Conservation (phyloP, 83 land plant genomes). For the Picea abies region DNA sequence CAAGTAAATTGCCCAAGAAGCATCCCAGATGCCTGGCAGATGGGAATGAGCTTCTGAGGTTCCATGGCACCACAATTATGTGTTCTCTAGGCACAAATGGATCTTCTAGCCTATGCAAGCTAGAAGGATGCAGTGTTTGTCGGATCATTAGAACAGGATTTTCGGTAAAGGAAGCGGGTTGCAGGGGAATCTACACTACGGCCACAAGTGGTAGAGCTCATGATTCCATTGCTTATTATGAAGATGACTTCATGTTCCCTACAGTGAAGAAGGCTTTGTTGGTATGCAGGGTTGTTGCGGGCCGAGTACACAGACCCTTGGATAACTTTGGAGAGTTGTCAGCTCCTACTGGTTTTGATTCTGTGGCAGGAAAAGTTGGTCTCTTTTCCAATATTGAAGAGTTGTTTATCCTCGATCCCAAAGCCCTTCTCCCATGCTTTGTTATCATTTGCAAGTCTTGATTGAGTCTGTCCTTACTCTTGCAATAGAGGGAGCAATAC, state of each 20-base stretch:
- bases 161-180: conserved; percentile 44
- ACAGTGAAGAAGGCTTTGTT: conserved; percentile 72
- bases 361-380: conserved; percentile 74
- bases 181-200: conserved; percentile 82
- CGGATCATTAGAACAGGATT: conserved; percentile 80
- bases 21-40: conserved; percentile 93
- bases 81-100: conserved; percentile 77
- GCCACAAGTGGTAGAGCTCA: conserved; percentile 92
- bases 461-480: conserved; percentile 15
- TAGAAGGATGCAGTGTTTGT: conserved; percentile 74
- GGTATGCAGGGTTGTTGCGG: conserved; percentile 90
- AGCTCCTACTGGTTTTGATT: conserved; percentile 71
- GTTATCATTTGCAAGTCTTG: conserved; percentile 81
- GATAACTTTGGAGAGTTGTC: conserved; percentile 54
- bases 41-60: conserved; percentile 93
- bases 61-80: conserved; percentile 70
- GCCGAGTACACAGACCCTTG: conserved; percentile 71
- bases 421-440: conserved; percentile 91
- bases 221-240: conserved; percentile 37
- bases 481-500: not conserved
- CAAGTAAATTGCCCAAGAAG: conserved; percentile 82
- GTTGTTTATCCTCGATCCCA: conserved; percentile 72
- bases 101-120: conserved; percentile 72
- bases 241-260: conserved; percentile 27
- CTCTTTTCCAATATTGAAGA: conserved; percentile 77